Evolutionary conservation across 2,329 filamentous ascomycete genomes (phyloP).

Genomic region (Fusarium mundagurra): DNA sequence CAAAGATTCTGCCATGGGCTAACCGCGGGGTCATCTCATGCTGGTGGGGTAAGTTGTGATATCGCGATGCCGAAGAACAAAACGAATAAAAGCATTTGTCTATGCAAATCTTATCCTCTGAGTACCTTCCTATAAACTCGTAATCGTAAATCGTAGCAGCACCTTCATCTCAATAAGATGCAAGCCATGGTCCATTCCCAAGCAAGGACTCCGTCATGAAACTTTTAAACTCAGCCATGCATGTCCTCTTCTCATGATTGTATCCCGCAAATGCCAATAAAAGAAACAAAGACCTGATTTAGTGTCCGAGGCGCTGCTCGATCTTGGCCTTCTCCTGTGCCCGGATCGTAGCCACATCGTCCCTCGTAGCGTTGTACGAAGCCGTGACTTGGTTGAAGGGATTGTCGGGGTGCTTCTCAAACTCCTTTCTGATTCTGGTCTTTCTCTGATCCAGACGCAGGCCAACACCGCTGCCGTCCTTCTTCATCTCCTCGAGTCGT

Average conservation of each 20-base stretch:
- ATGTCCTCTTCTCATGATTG: background rate
- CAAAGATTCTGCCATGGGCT: slow-evolving; percentile 41
- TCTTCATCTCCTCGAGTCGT: slow-evolving; percentile 84
- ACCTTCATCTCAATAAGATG: background rate
- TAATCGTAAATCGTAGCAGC: slow-evolving; percentile 10
- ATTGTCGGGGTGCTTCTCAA: slow-evolving; percentile 93
- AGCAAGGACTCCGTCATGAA: slow-evolving; percentile 22
- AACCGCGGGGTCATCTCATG: slow-evolving; percentile 40
- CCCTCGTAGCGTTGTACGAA: slow-evolving; percentile 79
- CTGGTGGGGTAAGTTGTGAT: slow-evolving; percentile 33
- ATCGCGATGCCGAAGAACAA: background rate
- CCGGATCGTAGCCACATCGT: slow-evolving; percentile 75
- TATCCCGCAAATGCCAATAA: background rate
- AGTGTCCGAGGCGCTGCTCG: slow-evolving; percentile 71
- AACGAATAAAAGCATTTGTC: background rate
- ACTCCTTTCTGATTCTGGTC: slow-evolving; percentile 87
- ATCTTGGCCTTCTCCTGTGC: slow-evolving; percentile 76
- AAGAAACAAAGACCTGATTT: background rate
- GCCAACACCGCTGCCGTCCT: slow-evolving; percentile 76
- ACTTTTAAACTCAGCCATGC: slow-evolving; percentile 8
- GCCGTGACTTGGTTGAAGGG: slow-evolving; percentile 89
- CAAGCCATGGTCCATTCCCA: slow-evolving; percentile 34
- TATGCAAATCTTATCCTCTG: background rate
- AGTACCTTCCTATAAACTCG: background rate
- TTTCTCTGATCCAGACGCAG: slow-evolving; percentile 85